These are phyloP conservation scores for Venturia asperata DNA, from an alignment of 2,329 filamentous ascomycete species.

Conservation along the genomic window DNA sequence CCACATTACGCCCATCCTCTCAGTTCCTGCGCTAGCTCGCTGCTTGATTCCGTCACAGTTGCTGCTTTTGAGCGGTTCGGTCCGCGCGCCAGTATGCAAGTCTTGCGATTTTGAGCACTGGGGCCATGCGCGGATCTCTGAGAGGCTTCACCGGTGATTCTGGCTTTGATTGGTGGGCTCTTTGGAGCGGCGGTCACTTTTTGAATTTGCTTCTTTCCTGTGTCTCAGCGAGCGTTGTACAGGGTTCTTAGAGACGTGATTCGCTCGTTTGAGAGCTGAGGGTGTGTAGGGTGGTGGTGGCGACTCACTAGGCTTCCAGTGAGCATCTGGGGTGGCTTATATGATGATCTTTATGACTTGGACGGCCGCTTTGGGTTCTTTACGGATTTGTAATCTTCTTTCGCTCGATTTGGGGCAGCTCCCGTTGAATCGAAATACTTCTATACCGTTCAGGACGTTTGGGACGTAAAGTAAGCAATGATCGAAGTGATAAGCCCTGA, in stretches of 20 bases:
- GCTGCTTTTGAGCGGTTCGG: slow-evolving; percentile 19
- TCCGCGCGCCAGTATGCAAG: slow-evolving; percentile 17
- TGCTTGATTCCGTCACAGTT: not conserved
- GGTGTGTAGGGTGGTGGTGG: not conserved
- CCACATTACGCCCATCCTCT: slow-evolving; percentile 10
- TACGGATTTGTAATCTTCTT: slow-evolving; percentile 8
- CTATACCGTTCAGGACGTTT: not conserved
- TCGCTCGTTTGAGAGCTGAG: slow-evolving; percentile 10
- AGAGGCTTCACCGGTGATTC: not conserved
- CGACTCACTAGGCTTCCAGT: not conserved
- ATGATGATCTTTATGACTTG: slow-evolving; percentile 6
- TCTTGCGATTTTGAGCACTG: not conserved
- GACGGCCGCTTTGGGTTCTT: slow-evolving; percentile 10
- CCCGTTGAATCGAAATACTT: not conserved
- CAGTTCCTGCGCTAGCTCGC: slow-evolving; percentile 18
- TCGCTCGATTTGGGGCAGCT: not conserved
- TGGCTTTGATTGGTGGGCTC: not conserved
- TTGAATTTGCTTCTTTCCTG: slow-evolving; percentile 3
- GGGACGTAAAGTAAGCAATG: not conserved
- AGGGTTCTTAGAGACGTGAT: slow-evolving; percentile 1
- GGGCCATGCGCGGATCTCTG: not conserved
- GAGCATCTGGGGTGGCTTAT: slow-evolving; percentile 1
- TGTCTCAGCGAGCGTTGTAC: not conserved
- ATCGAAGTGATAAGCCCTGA: not conserved
- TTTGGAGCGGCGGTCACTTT: not conserved